Conservation (phyloP, 108 stramenopile genomes). For the Nitzschia sp. region DNA sequence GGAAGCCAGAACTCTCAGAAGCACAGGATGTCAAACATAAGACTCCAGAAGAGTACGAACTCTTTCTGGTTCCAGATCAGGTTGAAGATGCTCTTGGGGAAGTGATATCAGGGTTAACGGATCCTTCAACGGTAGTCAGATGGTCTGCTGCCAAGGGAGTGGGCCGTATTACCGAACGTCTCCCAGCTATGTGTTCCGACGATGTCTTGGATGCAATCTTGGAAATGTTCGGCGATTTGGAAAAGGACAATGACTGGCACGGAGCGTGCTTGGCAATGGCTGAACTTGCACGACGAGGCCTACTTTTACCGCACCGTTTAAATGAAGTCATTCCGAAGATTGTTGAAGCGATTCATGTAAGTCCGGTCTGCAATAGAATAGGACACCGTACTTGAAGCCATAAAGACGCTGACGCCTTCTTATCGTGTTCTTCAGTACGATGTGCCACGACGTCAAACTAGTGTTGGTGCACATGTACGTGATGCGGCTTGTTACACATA, state of each 20-base stretch:
- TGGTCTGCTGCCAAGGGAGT: constrained; percentile 99
- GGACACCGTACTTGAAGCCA: too few relatives aligned
- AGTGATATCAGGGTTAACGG: constrained; percentile 74
- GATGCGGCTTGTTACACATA: constrained; percentile 99
- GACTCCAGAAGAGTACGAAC: constrained; percentile 12
- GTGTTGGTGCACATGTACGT: constrained; percentile 95
- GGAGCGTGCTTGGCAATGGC: constrained; percentile 96
- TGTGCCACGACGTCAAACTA: constrained; percentile 81
- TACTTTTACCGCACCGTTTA: constrained; percentile 89
- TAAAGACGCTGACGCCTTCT: too few relatives aligned
- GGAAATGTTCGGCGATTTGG: constrained; percentile 65
- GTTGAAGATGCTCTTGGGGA: constrained; percentile 96
- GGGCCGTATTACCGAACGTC: constrained; percentile 92
- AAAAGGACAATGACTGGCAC: constrained; percentile 93
- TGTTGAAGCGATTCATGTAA: constrained; percentile 62
- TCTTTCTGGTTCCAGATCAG: constrained; percentile 86
- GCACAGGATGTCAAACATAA: not conserved
- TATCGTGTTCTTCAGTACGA: constrained; percentile 74
- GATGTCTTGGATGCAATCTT: constrained; percentile 95
- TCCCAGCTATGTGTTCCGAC: constrained; percentile 88
- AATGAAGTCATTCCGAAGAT: constrained; percentile 85
- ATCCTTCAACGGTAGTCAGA: constrained; percentile 92
- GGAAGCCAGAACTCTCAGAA: not conserved
- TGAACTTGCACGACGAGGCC: constrained; percentile 94
- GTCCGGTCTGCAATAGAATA: too few relatives aligned